phyloP scores from a whole-genome alignment of 2,329 filamentous ascomycete species.

The Fusarium pseudocircinatum region DNA sequence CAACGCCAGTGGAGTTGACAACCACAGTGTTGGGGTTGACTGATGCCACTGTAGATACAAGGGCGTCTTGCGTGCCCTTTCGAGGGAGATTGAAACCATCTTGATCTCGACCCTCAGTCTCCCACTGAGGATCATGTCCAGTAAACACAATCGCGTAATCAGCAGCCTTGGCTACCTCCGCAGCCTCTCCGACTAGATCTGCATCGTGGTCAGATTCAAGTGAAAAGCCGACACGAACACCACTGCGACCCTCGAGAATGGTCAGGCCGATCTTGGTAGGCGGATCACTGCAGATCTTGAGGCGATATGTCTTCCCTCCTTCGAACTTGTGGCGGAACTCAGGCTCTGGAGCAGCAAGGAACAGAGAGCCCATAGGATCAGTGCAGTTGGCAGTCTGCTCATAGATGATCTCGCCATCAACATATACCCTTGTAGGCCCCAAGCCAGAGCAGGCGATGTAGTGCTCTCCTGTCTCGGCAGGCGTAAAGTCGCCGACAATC shows the following conservation, averaged over 20 bases:
- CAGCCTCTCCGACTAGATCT: conserved; percentile 57
- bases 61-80: conserved; percentile 58
- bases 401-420: conserved; percentile 42
- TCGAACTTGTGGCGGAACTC: conserved; percentile 40
- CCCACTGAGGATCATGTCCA: conserved; percentile 63
- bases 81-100: conserved; percentile 75
- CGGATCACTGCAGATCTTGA: conserved; percentile 43
- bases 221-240: conserved; percentile 44
- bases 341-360: conserved; percentile 39
- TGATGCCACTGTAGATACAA: conserved; percentile 65
- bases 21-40: conserved; percentile 69
- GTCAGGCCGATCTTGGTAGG: conserved; percentile 43
- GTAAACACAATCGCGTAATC: conserved; percentile 67
- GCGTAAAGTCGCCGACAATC: conserved; percentile 44
- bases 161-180: conserved; percentile 63
- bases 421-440: conserved; percentile 40
- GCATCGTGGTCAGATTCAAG: conserved; percentile 46
- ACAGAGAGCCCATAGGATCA: conserved; percentile 46
- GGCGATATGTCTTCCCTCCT: conserved; percentile 40
- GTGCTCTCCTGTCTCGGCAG: conserved; percentile 40
- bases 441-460: conserved; percentile 46
- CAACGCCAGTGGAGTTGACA: conserved; percentile 71
- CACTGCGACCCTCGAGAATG: conserved; percentile 43
- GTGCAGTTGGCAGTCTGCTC: conserved; percentile 42
- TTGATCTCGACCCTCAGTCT: conserved; percentile 70